Percentiles rank a stretch among this genome's conserved stretches.
Evolutionary conservation across 2,329 filamentous ascomycete genomes (phyloP).

Genomic region (Stagonosporopsis rhizophila): DNA sequence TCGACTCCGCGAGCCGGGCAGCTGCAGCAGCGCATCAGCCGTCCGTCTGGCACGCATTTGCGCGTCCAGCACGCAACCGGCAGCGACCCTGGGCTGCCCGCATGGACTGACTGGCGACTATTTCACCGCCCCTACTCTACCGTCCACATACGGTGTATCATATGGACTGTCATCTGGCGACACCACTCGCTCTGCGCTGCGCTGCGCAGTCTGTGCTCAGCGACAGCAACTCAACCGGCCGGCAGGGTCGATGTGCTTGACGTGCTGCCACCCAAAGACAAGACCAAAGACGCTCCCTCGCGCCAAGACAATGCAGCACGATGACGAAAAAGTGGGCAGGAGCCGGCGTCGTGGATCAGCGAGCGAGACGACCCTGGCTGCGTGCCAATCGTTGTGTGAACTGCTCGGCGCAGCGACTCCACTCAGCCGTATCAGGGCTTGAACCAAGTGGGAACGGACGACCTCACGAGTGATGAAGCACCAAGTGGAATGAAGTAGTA

Average conservation of each 20-base stretch:
- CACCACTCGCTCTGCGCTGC: slow-evolving; percentile 8
- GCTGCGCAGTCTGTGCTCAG: slow-evolving; percentile 13
- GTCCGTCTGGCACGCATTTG: not conserved
- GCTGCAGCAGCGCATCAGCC: slow-evolving; percentile 8
- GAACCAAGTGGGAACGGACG: slow-evolving; percentile 19
- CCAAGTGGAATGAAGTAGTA: slow-evolving; percentile 22
- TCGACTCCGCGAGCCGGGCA: slow-evolving; percentile 13
- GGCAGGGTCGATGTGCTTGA: slow-evolving; percentile 12
- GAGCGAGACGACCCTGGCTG: slow-evolving; percentile 30
- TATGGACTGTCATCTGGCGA: slow-evolving; percentile 17
- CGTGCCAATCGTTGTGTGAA: slow-evolving; percentile 25
- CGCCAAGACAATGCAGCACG: slow-evolving; percentile 24
- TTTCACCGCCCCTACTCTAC: slow-evolving; percentile 24
- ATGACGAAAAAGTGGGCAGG: slow-evolving; percentile 30
- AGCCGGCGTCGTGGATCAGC: slow-evolving; percentile 23
- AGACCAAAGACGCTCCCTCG: slow-evolving; percentile 18
- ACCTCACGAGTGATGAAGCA: slow-evolving; percentile 21
- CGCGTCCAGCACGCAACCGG: slow-evolving; percentile 7
- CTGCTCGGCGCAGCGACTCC: slow-evolving; percentile 14
- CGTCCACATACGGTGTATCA: not conserved
- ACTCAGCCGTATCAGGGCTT: slow-evolving; percentile 19
- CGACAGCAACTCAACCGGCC: slow-evolving; percentile 22
- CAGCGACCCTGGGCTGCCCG: slow-evolving; percentile 7
- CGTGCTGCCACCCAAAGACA: slow-evolving; percentile 10
- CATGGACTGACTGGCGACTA: slow-evolving; percentile 2